Evolutionary conservation across 2,329 filamentous ascomycete species (phyloP).

Genomic region (Cercospora zeae-maydis): DNA sequence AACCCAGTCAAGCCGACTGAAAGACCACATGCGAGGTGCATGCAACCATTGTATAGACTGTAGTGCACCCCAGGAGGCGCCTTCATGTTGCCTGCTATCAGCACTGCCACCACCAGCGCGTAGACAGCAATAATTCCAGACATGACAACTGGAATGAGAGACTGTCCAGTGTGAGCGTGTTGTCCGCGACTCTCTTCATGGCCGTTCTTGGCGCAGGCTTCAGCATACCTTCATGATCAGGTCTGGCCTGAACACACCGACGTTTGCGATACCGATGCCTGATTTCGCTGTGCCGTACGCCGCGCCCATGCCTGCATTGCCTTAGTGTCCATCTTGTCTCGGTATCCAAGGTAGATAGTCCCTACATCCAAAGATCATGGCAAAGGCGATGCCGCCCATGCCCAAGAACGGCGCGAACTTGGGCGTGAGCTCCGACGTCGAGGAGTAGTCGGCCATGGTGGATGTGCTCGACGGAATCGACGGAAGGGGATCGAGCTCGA

Average conservation of each 20-base stretch:
- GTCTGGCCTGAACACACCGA: conserved; percentile 79
- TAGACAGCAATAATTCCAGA: conserved; percentile 99
- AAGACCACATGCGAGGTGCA: conserved; percentile 87
- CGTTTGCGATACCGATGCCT: conserved; percentile 80
- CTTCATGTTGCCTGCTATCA: conserved; percentile 86
- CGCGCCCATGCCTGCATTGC: conserved; percentile 60
- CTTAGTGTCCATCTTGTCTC: conserved; percentile 23
- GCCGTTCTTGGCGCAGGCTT: conserved; percentile 12
- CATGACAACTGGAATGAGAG: conserved; percentile 89
- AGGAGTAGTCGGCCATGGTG: conserved; percentile 40
- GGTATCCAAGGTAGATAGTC: neutral
- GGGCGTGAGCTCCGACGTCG: conserved; percentile 57
- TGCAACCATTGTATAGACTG: conserved; percentile 85
- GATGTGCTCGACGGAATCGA: neutral
- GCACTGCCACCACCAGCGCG: conserved; percentile 90
- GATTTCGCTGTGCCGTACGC: conserved; percentile 87
- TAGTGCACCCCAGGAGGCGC: conserved; percentile 67
- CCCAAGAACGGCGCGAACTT: conserved; percentile 85
- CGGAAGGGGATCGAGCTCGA: neutral
- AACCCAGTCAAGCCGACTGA: conserved; percentile 90
- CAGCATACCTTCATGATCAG: conserved; percentile 78
- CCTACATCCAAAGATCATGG: conserved; percentile 83
- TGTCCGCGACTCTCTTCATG: neutral
- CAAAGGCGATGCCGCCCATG: conserved; percentile 76
- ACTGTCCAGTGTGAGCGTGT: conserved; percentile 49